A percentile compares a stretch with the other conserved stretches of the same genome.
These are phyloP conservation scores for Polysphondylium violaceum DNA, from an alignment of 78 protist species.

Conservation along the genomic window DNA sequence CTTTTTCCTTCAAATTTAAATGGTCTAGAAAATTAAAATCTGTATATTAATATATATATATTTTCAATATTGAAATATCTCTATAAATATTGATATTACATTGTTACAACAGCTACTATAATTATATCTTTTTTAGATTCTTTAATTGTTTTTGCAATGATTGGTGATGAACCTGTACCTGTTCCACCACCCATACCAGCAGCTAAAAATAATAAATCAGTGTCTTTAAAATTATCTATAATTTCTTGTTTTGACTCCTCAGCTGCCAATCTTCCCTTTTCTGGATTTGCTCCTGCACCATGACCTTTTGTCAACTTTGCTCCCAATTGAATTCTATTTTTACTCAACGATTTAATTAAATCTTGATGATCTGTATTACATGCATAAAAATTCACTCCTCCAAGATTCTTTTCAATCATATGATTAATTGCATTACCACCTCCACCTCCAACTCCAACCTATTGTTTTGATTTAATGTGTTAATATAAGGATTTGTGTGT, in stretches of 20 bases:
- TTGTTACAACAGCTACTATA: constrained; percentile 81
- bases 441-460: constrained; percentile 87
- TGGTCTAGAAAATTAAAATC: constrained; percentile 30
- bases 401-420: constrained; percentile 67
- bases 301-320: constrained; percentile 79
- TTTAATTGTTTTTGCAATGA: constrained; percentile 80
- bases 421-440: constrained; percentile 90
- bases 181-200: constrained; percentile 96
- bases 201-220: constrained; percentile 87
- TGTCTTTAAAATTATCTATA: constrained; percentile 14
- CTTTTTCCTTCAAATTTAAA: constrained; percentile 80
- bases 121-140: constrained; percentile 37
- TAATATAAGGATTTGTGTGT: background rate
- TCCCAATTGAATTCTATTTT: constrained; percentile 80
- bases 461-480: background rate
- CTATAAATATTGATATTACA: constrained; percentile 1
- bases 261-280: constrained; percentile 84
- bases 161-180: constrained; percentile 92
- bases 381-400: constrained; percentile 77
- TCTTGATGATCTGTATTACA: constrained; percentile 91
- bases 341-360: constrained; percentile 50
- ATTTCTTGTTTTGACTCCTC: constrained; percentile 70
- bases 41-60: background rate
- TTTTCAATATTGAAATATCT: background rate
- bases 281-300: constrained; percentile 93